phyloP scores from a whole-genome alignment of 805 yeast genomes.

The Starmerella powellii region DNA sequence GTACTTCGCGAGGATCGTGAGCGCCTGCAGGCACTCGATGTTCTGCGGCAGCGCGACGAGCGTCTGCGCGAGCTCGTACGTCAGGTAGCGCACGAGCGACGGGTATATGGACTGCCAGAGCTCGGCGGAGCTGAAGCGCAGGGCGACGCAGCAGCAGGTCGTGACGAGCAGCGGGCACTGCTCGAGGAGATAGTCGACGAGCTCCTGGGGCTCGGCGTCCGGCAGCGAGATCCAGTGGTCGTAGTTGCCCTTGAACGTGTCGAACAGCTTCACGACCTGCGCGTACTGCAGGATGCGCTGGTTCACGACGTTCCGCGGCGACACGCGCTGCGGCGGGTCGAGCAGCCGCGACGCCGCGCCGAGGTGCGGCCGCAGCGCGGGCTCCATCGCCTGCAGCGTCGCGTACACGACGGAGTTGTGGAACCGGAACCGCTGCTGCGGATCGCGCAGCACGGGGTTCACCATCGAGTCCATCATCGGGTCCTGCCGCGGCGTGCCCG shows the following conservation, averaged over 20 bases:
- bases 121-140: conserved; percentile 39
- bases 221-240: conserved; percentile 75
- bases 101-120: conserved; percentile 35
- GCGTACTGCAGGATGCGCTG: conserved; percentile 38
- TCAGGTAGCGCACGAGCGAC: conserved; percentile 37
- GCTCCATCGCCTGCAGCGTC: conserved; percentile 8
- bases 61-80: conserved; percentile 38
- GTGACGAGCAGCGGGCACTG: conserved; percentile 55
- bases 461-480: background rate
- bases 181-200: conserved; percentile 37
- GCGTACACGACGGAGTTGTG: conserved; percentile 7
- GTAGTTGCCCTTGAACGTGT: conserved; percentile 51
- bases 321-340: conserved; percentile 2
- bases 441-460: background rate
- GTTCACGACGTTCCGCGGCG: conserved; percentile 34
- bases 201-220: conserved; percentile 36
- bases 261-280: conserved; percentile 41
- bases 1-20: conserved; percentile 54
- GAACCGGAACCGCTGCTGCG: conserved; percentile 5
- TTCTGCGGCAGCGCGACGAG: conserved; percentile 36
- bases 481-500: background rate
- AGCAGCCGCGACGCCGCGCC: conserved; percentile 10
- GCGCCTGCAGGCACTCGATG: conserved; percentile 54
- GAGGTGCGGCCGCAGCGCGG: background rate
- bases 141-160: conserved; percentile 49